Base-by-base conservation (phyloP, 2,329 filamentous ascomycete species). In the Xylariaceae sp. region DNA sequence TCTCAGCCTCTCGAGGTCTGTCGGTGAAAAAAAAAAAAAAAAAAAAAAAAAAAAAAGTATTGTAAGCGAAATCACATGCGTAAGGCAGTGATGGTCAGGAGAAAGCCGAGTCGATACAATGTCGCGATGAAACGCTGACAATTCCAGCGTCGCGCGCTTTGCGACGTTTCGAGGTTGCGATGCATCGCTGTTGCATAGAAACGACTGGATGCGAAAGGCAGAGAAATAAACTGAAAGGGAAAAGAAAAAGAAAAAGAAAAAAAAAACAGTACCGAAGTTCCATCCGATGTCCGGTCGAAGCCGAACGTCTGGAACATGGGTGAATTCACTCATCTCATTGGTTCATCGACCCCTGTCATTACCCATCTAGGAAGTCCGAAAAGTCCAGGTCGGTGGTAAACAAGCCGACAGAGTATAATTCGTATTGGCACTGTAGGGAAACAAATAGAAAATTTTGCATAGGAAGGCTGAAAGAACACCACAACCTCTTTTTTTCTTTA, bases 361-460 rank as follows among this genome's bases (percentile, higher is more conserved):
- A 7, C 56, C 56, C 40, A 52, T 52, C 50, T 56, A n/a, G 52
- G 55, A 56, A 59, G 54, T 20, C 58, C 52, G 51, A 52, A 53
- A 44, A 26, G 44, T 43, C 20, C 45, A 20, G 44, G 20, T n/a
- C 46, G 43, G 32, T 40, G 48, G 20, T 16, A 44, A 44, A 44
- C 18, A 44, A 10, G 12, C 19, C 46, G n/a, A 16, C 14, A 37
- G 9, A 10, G 9, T 10, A 37, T 37, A 12, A 14, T 37, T 3
- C n/a, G 19, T 48, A 14, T 20, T 20, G 46, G 46, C 46, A 48
- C 46, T 48, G 46, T 48, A 26, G 19, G 14, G n/a, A 23, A 21
- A 44, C 12, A 44, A 37, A 12, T 7, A 37, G 32, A 37, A 10
- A 10, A 37, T 7, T 16, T 10, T 29, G 10, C 26, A 5, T 37